Conservation (phyloP, 306 rosid genomes). For the Prunus salicina region DNA sequence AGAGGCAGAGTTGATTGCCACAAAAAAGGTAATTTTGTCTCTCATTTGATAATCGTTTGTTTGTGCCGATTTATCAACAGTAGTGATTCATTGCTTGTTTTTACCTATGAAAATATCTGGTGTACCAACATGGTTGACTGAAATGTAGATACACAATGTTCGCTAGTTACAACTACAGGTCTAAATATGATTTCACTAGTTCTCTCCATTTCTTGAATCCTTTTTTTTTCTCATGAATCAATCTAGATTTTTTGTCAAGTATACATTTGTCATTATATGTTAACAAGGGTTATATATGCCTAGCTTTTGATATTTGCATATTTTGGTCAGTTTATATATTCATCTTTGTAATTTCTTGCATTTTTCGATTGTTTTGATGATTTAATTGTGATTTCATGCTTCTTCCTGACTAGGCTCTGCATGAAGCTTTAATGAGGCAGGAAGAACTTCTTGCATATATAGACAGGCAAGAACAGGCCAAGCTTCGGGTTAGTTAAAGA, state of each 20-base stretch:
- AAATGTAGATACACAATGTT: neutral
- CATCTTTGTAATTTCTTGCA: neutral
- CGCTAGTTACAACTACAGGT: too few species aligned
- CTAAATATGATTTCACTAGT: too few species aligned
- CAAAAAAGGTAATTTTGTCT: conserved; percentile 57
- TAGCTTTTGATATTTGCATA: neutral
- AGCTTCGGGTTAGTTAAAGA: conserved; percentile 41
- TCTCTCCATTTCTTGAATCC: neutral
- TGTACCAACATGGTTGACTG: too few species aligned
- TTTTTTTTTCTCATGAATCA: too few species aligned
- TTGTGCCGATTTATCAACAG: neutral
- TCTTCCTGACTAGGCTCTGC: conserved; percentile 55
- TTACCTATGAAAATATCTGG: neutral
- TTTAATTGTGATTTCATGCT: conserved; percentile 12
- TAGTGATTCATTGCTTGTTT: neutral
- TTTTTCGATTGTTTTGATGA: conserved; percentile 1
- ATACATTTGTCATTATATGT: too few species aligned
- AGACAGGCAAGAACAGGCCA: conserved; percentile 60
- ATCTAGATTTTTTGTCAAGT: neutral
- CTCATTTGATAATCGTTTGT: neutral
- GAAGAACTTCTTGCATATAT: conserved; percentile 85
- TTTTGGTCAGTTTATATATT: neutral
- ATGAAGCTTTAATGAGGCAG: conserved; percentile 80
- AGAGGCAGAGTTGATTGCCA: conserved; percentile 83
- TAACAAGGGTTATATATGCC: too few species aligned